Base-by-base conservation (phyloP, 2,329 filamentous ascomycete species). In the Pleurostoma richardsiae region DNA sequence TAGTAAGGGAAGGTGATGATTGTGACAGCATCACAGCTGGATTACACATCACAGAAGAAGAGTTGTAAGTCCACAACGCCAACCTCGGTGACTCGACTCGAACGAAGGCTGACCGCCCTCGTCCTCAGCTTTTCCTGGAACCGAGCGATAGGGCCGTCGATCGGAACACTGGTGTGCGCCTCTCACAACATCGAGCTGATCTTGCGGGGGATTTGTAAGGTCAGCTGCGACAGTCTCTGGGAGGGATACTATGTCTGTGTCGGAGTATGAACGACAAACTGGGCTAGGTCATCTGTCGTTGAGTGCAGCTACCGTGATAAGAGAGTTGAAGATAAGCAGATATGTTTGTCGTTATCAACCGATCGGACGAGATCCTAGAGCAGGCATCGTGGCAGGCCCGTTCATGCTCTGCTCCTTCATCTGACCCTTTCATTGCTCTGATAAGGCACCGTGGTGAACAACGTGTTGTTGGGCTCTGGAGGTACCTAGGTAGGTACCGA, bases 241-340 rank as follows among this genome's bases (percentile, higher is more conserved):
- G 30, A 29, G 29, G 42, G 42, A 26, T 44, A 44, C 27, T 44
- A 44, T 39, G 42, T 44, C 29, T 44, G 42, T 36, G 42, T 44
- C 11, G 42, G 42, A 30, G 27, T 44, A 42, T 19, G 19, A 19
- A 2, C 19, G 19, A 19, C 19, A 19, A 19, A 19, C 19, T 19
- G 19, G 19, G 19, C 19, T 19, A 19, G 19, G 19, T 19, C 19
- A 19, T 19, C 19, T 19, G 19, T 19, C 19, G 19, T 19, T 19
- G 19, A 19, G 19, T 19, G 19, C 19, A 19, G 19, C 19, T 19
- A 19, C 19, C 19, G 19, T 19, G 19, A 19, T 19, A 19, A 19
- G 19, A 19, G 19, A 19, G 19, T 19, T 19, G 19, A 19, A 19
- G 19, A 19, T 19, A 19, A 19, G 19, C 19, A 19, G 19, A 19